Percentiles rank a stretch among this genome's conserved stretches.
These are phyloP conservation scores for Aspergillus novoparasiticus DNA, from an alignment of 2,329 filamentous ascomycete species.

Conservation along the genomic window DNA sequence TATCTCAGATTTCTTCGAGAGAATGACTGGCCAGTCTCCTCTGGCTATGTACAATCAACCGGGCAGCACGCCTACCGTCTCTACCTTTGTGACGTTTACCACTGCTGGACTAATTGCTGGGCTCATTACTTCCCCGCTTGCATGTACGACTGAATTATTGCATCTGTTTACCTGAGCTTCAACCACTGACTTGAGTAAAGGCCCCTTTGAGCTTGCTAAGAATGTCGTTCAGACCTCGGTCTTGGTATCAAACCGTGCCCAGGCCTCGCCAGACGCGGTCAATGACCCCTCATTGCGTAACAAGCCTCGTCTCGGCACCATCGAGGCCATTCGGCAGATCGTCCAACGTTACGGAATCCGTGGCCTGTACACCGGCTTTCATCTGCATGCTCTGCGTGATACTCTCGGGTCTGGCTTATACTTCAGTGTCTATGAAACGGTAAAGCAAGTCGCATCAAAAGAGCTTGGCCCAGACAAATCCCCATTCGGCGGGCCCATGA, in stretches of 20 bases:
- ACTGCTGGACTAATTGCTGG: slow-evolving; percentile 47
- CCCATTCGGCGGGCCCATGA: slow-evolving; percentile 46
- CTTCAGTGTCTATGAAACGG: slow-evolving; percentile 51
- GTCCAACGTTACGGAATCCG: slow-evolving; percentile 45
- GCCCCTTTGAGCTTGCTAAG: slow-evolving; percentile 52
- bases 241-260: slow-evolving; percentile 45
- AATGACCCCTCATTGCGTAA: slow-evolving; percentile 37
- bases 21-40: slow-evolving; percentile 45
- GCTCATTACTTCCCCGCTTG: slow-evolving; percentile 44
- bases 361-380: slow-evolving; percentile 50
- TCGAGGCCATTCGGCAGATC: slow-evolving; percentile 47
- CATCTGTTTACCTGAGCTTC: not conserved
- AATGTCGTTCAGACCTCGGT: slow-evolving; percentile 54
- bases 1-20: slow-evolving; percentile 43
- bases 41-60: slow-evolving; percentile 44
- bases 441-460: slow-evolving; percentile 49
- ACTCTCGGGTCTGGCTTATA: slow-evolving; percentile 50
- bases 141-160: slow-evolving; percentile 39
- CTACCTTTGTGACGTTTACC: slow-evolving; percentile 46
- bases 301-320: slow-evolving; percentile 45
- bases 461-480: slow-evolving; percentile 47
- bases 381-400: slow-evolving; percentile 48
- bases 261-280: slow-evolving; percentile 38
- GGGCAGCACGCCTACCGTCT: slow-evolving; percentile 44
- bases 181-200: slow-evolving; percentile 24